phyloP scores from a whole-genome alignment of 768 basidiomycete species.

The Rhizopogon salebrosus region DNA sequence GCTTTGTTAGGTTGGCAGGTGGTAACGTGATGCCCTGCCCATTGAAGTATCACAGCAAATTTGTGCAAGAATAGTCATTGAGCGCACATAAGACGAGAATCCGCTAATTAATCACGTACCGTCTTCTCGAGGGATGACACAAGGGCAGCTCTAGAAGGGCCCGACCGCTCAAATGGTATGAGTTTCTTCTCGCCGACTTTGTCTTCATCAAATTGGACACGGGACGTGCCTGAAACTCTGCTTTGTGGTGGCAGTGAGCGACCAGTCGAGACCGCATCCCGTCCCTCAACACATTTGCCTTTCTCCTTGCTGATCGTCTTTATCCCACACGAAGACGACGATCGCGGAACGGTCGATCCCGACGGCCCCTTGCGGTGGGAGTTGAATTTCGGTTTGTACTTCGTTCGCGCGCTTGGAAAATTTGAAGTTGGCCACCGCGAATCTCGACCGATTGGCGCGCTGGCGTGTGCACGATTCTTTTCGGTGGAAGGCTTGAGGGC shows the following conservation, averaged over 20 bases:
- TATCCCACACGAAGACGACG: conserved; percentile 10
- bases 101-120: conserved; percentile 26
- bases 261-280: conserved; percentile 2
- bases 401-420: conserved; percentile 24
- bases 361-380: conserved; percentile 8
- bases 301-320: conserved; percentile 7
- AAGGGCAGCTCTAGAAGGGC: conserved; percentile 14
- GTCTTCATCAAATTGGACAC: background rate
- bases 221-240: conserved; percentile 5
- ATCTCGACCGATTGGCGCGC: conserved; percentile 5
- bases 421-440: conserved; percentile 5
- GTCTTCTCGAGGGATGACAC: conserved; percentile 24
- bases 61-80: conserved; percentile 10
- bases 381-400: conserved; percentile 20
- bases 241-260: background rate
- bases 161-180: conserved; percentile 8
- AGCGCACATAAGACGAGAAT: conserved; percentile 19
- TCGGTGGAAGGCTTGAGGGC: conserved; percentile 2
- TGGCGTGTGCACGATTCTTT: conserved; percentile 5
- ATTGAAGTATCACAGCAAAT: conserved; percentile 5
- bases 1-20: conserved; percentile 35
- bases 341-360: conserved; percentile 14
- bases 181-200: background rate
- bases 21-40: conserved; percentile 19
- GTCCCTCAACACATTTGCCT: conserved; percentile 8